Conservation (phyloP, 2,329 filamentous ascomycete genomes). For the Zarea fungicola region DNA sequence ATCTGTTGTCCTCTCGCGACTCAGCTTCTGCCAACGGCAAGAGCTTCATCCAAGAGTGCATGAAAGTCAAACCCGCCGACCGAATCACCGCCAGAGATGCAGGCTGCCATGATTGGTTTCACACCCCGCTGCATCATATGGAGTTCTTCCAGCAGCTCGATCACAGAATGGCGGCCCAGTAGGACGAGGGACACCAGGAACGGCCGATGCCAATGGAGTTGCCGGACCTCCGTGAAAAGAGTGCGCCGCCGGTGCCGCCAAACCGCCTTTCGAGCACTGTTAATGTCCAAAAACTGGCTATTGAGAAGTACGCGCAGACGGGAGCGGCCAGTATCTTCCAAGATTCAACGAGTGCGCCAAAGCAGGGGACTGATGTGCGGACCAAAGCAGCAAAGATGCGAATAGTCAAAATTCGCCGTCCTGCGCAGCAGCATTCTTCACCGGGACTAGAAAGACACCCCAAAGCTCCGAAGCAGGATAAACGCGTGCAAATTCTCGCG, state of each 20-base stretch:
- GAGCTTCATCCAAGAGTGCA: constrained; percentile 27
- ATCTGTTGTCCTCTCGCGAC: constrained; percentile 7
- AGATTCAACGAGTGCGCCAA: not conserved
- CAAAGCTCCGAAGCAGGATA: not conserved
- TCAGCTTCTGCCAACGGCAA: constrained; percentile 22
- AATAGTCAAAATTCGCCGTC: not conserved
- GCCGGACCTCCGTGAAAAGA: constrained; percentile 20
- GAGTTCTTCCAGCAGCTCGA: constrained; percentile 30
- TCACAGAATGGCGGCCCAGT: constrained; percentile 22
- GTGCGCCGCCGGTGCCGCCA: too few species aligned
- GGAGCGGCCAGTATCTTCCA: not conserved
- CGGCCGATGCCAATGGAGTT: constrained; percentile 30
- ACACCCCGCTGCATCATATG: constrained; percentile 25
- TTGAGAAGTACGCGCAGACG: not conserved
- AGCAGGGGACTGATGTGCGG: too few species aligned
- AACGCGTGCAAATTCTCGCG: constrained; percentile 23
- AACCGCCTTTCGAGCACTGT: not conserved
- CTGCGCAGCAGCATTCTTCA: not conserved
- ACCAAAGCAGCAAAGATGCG: not conserved
- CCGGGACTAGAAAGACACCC: not conserved
- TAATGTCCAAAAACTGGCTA: not conserved
- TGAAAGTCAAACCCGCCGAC: constrained; percentile 22
- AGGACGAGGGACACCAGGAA: constrained; percentile 22
- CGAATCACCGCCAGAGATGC: constrained; percentile 27
- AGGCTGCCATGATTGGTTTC: constrained; percentile 30